Percentiles rank a stretch among this genome's conserved stretches.
Evolutionary conservation across 2,329 filamentous ascomycete species (phyloP).

Genomic region (Ophiognomonia clavigignenti-juglandacearum): DNA sequence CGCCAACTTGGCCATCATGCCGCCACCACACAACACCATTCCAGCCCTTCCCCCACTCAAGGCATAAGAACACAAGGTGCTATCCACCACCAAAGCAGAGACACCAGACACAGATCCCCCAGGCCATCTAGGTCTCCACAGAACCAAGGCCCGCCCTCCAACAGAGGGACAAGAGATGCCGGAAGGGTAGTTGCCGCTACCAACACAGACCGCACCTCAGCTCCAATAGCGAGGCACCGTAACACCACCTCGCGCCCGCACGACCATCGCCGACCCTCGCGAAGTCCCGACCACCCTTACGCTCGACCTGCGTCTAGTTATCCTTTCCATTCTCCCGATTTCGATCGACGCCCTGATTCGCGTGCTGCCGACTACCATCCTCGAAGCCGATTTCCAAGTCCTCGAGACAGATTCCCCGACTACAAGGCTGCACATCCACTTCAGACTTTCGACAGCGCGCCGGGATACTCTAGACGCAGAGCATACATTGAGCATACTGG

Average conservation of each 20-base stretch:
- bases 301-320: no score
- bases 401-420: slow-evolving; percentile 34
- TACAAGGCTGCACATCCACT: slow-evolving; percentile 31
- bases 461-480: slow-evolving; percentile 11
- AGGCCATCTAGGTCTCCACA: slow-evolving; percentile 25
- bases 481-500: slow-evolving; percentile 6
- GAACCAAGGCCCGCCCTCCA: slow-evolving; percentile 24
- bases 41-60: slow-evolving; percentile 26
- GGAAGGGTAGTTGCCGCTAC: slow-evolving; percentile 14
- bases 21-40: slow-evolving; percentile 38
- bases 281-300: slow-evolving; percentile 20
- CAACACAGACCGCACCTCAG: slow-evolving; percentile 19
- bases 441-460: slow-evolving; percentile 16
- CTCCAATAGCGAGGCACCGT: slow-evolving; percentile 16
- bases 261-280: slow-evolving; percentile 26
- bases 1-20: slow-evolving; percentile 31
- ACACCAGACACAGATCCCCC: slow-evolving; percentile 17
- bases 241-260: slow-evolving; percentile 21
- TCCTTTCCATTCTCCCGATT: no score
- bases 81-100: slow-evolving; percentile 29
- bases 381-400: slow-evolving; percentile 16
- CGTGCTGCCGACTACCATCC: slow-evolving; percentile 22
- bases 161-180: slow-evolving; percentile 11
- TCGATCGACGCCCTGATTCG: slow-evolving; percentile 29
- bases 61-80: slow-evolving; percentile 31